These are phyloP conservation scores for Tephrocybe sp. DNA, from an alignment of 768 basidiomycete genomes.

Conservation along the genomic window DNA sequence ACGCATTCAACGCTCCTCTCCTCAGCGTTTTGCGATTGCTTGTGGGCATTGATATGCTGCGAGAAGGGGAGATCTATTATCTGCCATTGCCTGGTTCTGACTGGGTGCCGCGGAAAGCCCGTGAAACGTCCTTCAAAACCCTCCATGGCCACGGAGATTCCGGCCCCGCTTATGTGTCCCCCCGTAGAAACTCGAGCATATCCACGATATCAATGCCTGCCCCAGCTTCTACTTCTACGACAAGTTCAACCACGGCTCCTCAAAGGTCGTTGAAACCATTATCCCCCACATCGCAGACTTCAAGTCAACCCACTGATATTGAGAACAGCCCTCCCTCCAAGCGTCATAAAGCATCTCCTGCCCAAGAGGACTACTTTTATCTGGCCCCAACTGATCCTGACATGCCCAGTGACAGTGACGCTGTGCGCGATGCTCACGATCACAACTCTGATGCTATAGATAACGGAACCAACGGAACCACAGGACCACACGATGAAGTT, in stretches of 20 bases:
- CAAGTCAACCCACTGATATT: slow-evolving; percentile 27
- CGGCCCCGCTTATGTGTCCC: slow-evolving; percentile 20
- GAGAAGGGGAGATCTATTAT: slow-evolving; percentile 67
- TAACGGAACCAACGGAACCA: no score
- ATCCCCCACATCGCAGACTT: slow-evolving; percentile 24
- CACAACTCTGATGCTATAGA: no score
- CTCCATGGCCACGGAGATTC: background rate
- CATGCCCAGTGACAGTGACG: no score
- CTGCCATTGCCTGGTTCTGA: slow-evolving; percentile 52
- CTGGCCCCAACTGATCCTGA: no score
- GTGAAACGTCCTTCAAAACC: background rate
- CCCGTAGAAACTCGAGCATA: slow-evolving; percentile 25
- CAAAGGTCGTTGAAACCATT: slow-evolving; percentile 19
- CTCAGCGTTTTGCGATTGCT: slow-evolving; percentile 58
- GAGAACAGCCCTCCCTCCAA: slow-evolving; percentile 27
- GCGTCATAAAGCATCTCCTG: slow-evolving; percentile 23
- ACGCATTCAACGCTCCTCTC: slow-evolving; percentile 52
- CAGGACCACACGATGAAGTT: background rate
- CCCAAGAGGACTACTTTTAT: slow-evolving; percentile 22
- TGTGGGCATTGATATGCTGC: slow-evolving; percentile 63
- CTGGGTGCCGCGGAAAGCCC: slow-evolving; percentile 21
- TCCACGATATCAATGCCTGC: slow-evolving; percentile 24
- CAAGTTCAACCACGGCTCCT: slow-evolving; percentile 24
- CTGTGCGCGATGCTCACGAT: no score
- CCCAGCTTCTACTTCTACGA: slow-evolving; percentile 26